Base-by-base conservation (phyloP, 352 stramenopile genomes). In the Phytopythium mirpurense region DNA sequence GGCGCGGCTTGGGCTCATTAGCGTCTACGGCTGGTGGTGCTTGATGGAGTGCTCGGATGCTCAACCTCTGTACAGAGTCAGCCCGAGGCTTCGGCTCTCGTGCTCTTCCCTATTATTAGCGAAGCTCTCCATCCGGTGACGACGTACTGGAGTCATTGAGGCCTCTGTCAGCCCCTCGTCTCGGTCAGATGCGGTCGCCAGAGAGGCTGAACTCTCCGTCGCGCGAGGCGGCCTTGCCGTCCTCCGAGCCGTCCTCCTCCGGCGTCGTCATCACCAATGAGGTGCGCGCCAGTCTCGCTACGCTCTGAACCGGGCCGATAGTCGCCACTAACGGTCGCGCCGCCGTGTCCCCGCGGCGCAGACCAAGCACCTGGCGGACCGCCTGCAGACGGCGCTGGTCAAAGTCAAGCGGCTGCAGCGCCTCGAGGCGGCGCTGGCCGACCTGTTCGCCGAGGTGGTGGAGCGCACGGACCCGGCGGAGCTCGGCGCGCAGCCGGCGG, bases 371-470 rank as follows among this genome's bases (percentile, higher is more conserved):
- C 64, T 90, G 5, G 74, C 71, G 8, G 78, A 90, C 27, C 66
- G 78, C 3, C 47, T 92, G 26, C 78, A 88, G 41, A 59, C 58
- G 9, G 75, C 81, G 7, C 81, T 90, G 37, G 61, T 86, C 53
- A 88, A 88, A 40, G 44, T 85, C 29, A 87, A 87, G 50, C 63
- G 68, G 8, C 70, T 91, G 1, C 53, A 74, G 11, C 76, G 78
- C 0, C 72, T 91, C 7, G 81, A 89, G 45, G 67, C 72, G 0
- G 70, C 76, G 23, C 72, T 91, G 37, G 74, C 79, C 9, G 81
- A 91, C 60, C 76, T 89, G 27, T 83, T 87, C 57, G 74, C 84
- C 51, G 81, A 91, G 49, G 59, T 91, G 16, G 78, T 87, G 65
- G 69, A 83, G 37, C 70, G 72, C 16, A 76, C 53, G 21, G 24